These are phyloP conservation scores for Dictyostelium citrinum DNA, from an alignment of 78 protist genomes.

Conservation along the genomic window DNA sequence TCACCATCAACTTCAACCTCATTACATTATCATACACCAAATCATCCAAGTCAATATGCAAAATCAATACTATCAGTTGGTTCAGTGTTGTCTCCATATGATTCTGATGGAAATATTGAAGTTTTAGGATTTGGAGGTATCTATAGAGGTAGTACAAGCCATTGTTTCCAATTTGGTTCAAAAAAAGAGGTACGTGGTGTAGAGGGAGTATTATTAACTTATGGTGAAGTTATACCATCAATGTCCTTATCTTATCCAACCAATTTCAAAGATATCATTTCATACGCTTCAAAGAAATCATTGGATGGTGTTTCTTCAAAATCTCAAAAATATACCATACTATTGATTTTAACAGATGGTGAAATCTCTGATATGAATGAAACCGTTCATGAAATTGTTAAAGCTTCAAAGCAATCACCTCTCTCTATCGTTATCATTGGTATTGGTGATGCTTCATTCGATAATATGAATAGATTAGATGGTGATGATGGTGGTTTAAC, in stretches of 20 bases:
- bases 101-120: constrained; percentile 36
- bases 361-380: constrained; percentile 82
- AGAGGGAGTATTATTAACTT: constrained; percentile 35
- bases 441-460: background rate
- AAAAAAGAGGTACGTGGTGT: constrained; percentile 2
- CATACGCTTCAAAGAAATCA: background rate
- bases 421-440: constrained; percentile 56
- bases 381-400: constrained; percentile 36
- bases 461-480: background rate
- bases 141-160: constrained; percentile 6
- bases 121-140: constrained; percentile 90
- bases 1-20: constrained; percentile 26
- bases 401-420: constrained; percentile 74
- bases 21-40: constrained; percentile 80
- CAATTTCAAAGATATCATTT: constrained; percentile 63
- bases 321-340: constrained; percentile 68
- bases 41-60: background rate
- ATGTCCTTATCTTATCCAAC: constrained; percentile 71
- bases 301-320: background rate
- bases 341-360: constrained; percentile 89
- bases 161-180: constrained; percentile 42
- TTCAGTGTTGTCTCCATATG: constrained; percentile 27
- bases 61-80: background rate
- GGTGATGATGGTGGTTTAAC: background rate
- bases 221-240: constrained; percentile 1